phyloP scores from a whole-genome alignment of 768 basidiomycete genomes.

The Serpula lacrymans region DNA sequence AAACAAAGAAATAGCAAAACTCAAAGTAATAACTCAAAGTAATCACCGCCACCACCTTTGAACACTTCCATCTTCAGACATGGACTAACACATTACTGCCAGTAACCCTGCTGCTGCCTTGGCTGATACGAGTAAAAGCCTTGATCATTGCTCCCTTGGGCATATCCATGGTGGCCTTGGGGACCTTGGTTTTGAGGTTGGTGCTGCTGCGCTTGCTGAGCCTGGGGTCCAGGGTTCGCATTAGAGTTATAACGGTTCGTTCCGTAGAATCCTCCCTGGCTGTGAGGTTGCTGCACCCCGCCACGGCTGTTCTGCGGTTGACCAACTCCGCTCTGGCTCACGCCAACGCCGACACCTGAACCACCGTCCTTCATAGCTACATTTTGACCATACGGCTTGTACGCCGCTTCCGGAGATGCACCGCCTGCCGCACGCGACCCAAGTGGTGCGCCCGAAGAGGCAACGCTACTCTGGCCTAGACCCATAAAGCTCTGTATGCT shows the following conservation, averaged over 20 bases:
- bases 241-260: slow-evolving; percentile 40
- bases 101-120: slow-evolving; percentile 60
- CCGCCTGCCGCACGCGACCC: slow-evolving; percentile 43
- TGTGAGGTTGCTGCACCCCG: slow-evolving; percentile 41
- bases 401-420: slow-evolving; percentile 67
- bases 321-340: slow-evolving; percentile 35
- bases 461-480: slow-evolving; percentile 41
- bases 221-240: slow-evolving; percentile 46
- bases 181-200: slow-evolving; percentile 29
- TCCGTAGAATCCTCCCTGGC: slow-evolving; percentile 44
- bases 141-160: slow-evolving; percentile 54
- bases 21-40: slow-evolving; percentile 5
- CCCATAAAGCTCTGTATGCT: slow-evolving; percentile 73
- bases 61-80: slow-evolving; percentile 4
- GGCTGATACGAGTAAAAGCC: slow-evolving; percentile 73
- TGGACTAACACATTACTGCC: no score
- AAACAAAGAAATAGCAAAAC: slow-evolving; percentile 12
- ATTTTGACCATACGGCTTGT: slow-evolving; percentile 65
- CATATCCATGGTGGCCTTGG: slow-evolving; percentile 47
- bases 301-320: slow-evolving; percentile 41
- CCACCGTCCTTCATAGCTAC: slow-evolving; percentile 58
- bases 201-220: slow-evolving; percentile 43
- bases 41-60: background rate
- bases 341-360: slow-evolving; percentile 40
- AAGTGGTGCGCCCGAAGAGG: slow-evolving; percentile 45